Percentiles rank a stretch among this genome's conserved stretches.
Evolutionary conservation across 208 protist genomes (phyloP).

Genomic region (Trypanosoma melophagium): DNA sequence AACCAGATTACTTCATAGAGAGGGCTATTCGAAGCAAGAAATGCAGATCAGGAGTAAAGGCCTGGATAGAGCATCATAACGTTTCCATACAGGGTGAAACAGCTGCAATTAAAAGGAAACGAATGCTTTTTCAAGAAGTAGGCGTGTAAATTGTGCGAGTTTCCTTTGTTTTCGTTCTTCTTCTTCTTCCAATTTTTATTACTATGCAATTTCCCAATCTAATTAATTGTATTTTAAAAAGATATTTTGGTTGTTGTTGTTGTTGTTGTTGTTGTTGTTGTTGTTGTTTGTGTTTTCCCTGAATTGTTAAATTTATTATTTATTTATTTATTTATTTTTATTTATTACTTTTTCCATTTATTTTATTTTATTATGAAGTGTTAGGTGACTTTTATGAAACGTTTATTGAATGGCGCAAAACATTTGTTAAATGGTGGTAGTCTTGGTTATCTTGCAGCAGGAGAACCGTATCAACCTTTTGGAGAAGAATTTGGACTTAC

Average conservation of each 20-base stretch:
- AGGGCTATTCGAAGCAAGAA: neutral
- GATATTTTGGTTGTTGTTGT: neutral
- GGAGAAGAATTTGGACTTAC: slow-evolving; percentile 87
- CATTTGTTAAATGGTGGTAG: slow-evolving; percentile 71
- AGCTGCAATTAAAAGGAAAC: slow-evolving; percentile 13
- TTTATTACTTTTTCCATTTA: slow-evolving; percentile 10
- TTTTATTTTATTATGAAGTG: slow-evolving; percentile 2
- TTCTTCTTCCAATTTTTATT: slow-evolving; percentile 7
- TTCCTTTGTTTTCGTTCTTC: neutral
- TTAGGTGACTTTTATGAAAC: slow-evolving; percentile 30
- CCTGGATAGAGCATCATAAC: slow-evolving; percentile 9
- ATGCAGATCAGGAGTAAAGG: neutral
- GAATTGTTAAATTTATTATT: neutral
- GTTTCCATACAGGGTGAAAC: slow-evolving; percentile 16
- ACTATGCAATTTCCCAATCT: neutral
- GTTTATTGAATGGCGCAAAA: slow-evolving; percentile 39
- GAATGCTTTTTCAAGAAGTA: neutral
- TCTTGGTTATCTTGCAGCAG: slow-evolving; percentile 62
- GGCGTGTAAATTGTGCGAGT: neutral
- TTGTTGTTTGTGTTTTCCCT: neutral
- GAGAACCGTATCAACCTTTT: slow-evolving; percentile 83
- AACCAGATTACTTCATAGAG: slow-evolving; percentile 5
- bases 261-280: neutral
- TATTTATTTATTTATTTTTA: slow-evolving; percentile 8
- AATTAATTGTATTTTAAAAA: neutral